Conservation (phyloP, 306 rosid species). For the Abrus precatorius region DNA sequence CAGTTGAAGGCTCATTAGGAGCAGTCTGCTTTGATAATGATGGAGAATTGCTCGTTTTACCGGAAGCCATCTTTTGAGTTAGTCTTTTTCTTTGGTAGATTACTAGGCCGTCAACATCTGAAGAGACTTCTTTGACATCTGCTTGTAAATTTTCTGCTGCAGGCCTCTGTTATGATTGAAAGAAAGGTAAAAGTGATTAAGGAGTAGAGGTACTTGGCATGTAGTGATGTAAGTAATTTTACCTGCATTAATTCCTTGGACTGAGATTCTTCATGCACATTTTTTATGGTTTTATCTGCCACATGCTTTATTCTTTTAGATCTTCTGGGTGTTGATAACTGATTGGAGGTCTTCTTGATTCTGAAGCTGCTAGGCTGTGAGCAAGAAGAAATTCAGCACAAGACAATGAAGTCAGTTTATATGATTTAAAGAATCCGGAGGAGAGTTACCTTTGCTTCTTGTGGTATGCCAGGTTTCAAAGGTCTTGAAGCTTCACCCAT, state of each 20-base stretch:
- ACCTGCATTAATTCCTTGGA: slow-evolving; percentile 3
- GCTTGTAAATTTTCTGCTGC: neutral
- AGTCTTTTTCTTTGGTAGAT: slow-evolving; percentile 30
- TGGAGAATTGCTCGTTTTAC: slow-evolving; percentile 3
- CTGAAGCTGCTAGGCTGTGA: slow-evolving; percentile 17
- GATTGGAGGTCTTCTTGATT: neutral
- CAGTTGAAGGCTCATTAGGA: neutral
- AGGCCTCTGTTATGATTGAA: neutral
- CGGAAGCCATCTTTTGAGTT: neutral
- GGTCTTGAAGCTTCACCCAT: neutral
- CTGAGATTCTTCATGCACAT: neutral
- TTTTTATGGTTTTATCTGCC: neutral
- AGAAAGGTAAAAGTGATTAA: neutral
- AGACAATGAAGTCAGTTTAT: neutral
- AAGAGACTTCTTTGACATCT: slow-evolving; percentile 19
- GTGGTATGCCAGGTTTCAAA: slow-evolving; percentile 8
- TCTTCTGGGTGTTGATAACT: slow-evolving; percentile 4
- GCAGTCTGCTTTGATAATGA: neutral
- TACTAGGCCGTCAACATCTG: neutral
- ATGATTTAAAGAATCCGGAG: neutral
- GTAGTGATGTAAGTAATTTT: slow-evolving; percentile 3
- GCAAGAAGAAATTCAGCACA: slow-evolving; percentile 19
- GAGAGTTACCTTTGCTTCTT: slow-evolving; percentile 2
- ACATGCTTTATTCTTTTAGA: slow-evolving; percentile 31
- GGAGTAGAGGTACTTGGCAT: neutral